A percentile compares a stretch with the other conserved stretches of the same genome.
phyloP scores from a whole-genome alignment of 139 green algal genomes.

The Chlamydomonas applanata region DNA sequence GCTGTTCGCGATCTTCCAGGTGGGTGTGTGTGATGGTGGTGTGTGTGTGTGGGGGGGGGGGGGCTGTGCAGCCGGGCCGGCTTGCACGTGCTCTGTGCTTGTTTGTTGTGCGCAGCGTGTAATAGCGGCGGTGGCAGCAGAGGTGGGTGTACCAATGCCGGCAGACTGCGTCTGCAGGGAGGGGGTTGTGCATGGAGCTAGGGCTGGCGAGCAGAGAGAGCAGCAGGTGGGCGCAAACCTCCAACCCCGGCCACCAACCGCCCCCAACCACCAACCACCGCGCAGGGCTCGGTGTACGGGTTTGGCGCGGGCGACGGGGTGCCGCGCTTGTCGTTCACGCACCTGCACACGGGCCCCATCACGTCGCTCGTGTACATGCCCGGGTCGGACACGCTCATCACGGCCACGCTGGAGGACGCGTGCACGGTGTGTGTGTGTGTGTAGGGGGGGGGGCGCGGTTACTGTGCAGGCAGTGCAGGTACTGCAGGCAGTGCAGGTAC shows the following conservation, averaged over 20 bases:
- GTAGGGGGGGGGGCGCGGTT: too few relatives aligned
- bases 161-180: too few relatives aligned
- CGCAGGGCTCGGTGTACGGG: slow-evolving; percentile 10
- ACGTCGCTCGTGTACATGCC: slow-evolving; percentile 9
- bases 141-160: too few relatives aligned
- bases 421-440: slow-evolving; percentile 5
- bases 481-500: too few relatives aligned
- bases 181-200: too few relatives aligned
- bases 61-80: neutral
- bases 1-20: slow-evolving; percentile 35
- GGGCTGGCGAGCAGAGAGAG: too few relatives aligned
- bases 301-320: neutral
- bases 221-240: too few relatives aligned
- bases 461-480: too few relatives aligned
- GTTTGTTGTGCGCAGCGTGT: too few relatives aligned
- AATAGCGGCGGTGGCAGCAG: too few relatives aligned
- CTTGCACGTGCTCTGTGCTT: too few relatives aligned
- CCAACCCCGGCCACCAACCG: too few relatives aligned
- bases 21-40: neutral
- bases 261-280: neutral
- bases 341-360: slow-evolving; percentile 9
- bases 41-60: neutral
- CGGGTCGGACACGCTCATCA: slow-evolving; percentile 8
- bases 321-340: neutral
- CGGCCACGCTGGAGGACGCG: slow-evolving; percentile 1